Percentiles rank a stretch among this genome's conserved stretches.
Evolutionary conservation across 2,329 filamentous ascomycete species (phyloP).

Genomic region (Apiospora rasikravindrae): DNA sequence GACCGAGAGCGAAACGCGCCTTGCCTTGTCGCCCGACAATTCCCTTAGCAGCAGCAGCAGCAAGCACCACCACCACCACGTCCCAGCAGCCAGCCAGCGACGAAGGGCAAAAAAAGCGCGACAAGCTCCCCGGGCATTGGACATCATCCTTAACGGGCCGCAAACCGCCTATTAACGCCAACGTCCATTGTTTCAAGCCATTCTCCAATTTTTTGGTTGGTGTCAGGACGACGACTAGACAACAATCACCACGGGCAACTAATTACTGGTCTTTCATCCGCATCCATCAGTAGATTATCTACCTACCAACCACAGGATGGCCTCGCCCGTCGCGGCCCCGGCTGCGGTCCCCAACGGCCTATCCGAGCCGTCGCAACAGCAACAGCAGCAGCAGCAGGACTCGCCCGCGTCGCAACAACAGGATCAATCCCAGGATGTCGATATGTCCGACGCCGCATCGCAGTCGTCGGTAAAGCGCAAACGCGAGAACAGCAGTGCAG

Average conservation of each 20-base stretch:
- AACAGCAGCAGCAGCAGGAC: slow-evolving; percentile 9
- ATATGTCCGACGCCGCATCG: slow-evolving; percentile 28
- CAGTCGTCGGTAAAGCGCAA: slow-evolving; percentile 40
- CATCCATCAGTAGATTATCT: background rate
- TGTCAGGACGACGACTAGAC: slow-evolving; percentile 11
- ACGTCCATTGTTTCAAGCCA: slow-evolving; percentile 14
- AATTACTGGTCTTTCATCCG: background rate
- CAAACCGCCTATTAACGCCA: slow-evolving; percentile 15
- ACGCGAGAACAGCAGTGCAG: slow-evolving; percentile 35
- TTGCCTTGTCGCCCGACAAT: slow-evolving; percentile 13
- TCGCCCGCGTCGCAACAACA: slow-evolving; percentile 14
- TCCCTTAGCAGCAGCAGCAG: background rate
- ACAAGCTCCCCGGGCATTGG: slow-evolving; percentile 13
- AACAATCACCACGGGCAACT: slow-evolving; percentile 16
- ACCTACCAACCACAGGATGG: slow-evolving; percentile 16
- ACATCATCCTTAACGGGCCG: slow-evolving; percentile 17
- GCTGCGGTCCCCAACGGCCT: slow-evolving; percentile 19
- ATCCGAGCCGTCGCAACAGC: slow-evolving; percentile 11
- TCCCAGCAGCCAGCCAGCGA: background rate
- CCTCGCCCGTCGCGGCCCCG: slow-evolving; percentile 17
- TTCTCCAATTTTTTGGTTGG: slow-evolving; percentile 18
- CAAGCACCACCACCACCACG: background rate
- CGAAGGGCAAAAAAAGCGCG: slow-evolving; percentile 15
- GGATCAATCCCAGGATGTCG: slow-evolving; percentile 26
- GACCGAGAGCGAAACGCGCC: slow-evolving; percentile 7